These are phyloP conservation scores for Claviceps citrina DNA, from an alignment of 2,329 filamentous ascomycete species.

Conservation along the genomic window DNA sequence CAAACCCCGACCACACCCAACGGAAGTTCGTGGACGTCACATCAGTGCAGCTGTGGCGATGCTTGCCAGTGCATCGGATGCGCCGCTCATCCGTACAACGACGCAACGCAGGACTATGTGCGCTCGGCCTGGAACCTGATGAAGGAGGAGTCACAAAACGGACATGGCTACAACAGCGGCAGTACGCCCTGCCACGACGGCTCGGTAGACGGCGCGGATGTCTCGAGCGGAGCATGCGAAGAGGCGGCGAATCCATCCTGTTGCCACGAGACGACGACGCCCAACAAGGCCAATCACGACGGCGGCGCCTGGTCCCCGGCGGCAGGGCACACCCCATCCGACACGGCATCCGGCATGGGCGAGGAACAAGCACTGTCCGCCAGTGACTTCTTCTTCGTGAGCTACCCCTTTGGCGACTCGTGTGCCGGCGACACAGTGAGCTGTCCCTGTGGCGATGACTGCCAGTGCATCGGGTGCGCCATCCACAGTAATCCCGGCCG, in stretches of 20 bases:
- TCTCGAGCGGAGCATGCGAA: conserved; percentile 11
- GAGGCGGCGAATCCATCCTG: conserved; percentile 9
- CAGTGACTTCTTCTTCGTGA: conserved; percentile 45
- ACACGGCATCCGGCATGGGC: conserved; percentile 26
- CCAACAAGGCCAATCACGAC: conserved; percentile 5
- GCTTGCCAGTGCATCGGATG: conserved; percentile 54
- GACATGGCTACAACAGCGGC: conserved; percentile 8
- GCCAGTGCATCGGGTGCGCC: conserved; percentile 40
- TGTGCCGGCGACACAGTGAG: conserved; percentile 34
- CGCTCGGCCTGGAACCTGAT: conserved; percentile 31
- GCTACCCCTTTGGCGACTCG: conserved; percentile 31
- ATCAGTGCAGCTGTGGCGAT: conserved; percentile 47
- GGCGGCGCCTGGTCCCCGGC: conserved; percentile 22
- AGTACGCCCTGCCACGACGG: conserved; percentile 6
- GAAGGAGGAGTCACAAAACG: conserved; percentile 18
- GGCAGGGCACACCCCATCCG: conserved; percentile 31
- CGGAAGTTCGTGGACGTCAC: conserved; percentile 19
- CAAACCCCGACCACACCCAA: conserved; percentile 7
- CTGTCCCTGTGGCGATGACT: conserved; percentile 45
- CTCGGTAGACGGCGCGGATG: conserved; percentile 12
- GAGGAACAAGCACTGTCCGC: conserved; percentile 38
- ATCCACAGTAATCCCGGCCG: conserved; percentile 29
- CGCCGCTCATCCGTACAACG: conserved; percentile 51
- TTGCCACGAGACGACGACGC: conserved; percentile 8
- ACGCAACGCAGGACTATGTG: conserved; percentile 40